Base-by-base conservation (phyloP, 768 basidiomycete genomes). In the Harrya chromipes region DNA sequence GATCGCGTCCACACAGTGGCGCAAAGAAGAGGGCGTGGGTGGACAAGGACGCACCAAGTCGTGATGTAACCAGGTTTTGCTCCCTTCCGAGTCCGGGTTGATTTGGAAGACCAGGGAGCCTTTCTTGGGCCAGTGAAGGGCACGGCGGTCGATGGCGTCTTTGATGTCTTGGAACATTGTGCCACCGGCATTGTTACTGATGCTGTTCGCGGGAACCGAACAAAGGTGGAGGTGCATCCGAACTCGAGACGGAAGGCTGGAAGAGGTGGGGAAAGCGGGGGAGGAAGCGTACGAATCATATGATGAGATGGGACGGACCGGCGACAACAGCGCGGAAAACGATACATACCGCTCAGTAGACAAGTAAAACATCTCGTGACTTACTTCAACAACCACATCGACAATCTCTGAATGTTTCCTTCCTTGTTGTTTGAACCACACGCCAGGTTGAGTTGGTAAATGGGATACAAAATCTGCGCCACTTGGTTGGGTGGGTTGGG, bases 81-180 rank as follows among this genome's bases (percentile, higher is more conserved):
- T 69, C 19, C 60, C 54, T 7, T 55, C 50, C 8, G 59, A 60
- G 2, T 58, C 65, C 5, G 69, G 69, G 56, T 82, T 82, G 43
- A 79, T 64, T 49, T 72, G 68, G 26, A 81, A 59, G 35, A 78
- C 66, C 19, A 81, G 56, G 23, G 68, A 67, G 34, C 79, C 79
- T 40, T 68, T 65, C 31, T 57, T 48, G 39, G 80, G 80, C 80
- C 80, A 81, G 36, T 50, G 49, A 33, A 45, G 41, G 24, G 47
- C 63, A 34, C 50, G 54, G 43, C n/a, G 63, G 7, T 47, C 26
- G n/a, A 56, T 17, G 42, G 13, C 16, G 6, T 58, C 48, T 20
- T 55, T 37, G 17, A 47, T 27, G 27, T 10, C 4, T 11, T 27
- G 8, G 10, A 27, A 27, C 27, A 11, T 27, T 11, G 21, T 49